Evolutionary conservation across 2,329 filamentous ascomycete species (phyloP), one percentile per base, ranked within the genome.

Genomic region (Ophiostoma ulmi): DNA sequence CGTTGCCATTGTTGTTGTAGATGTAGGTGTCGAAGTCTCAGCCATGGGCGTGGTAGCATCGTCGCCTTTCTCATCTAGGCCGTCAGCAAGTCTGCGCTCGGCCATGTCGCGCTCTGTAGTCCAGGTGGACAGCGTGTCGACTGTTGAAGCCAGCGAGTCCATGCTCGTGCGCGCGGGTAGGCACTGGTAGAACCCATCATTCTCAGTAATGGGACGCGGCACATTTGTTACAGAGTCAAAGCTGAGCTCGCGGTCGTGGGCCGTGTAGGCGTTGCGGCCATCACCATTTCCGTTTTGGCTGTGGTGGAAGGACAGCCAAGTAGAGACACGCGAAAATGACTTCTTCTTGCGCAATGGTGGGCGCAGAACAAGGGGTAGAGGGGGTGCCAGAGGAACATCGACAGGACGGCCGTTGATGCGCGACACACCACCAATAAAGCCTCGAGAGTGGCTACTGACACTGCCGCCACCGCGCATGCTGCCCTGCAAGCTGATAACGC

Each of bases 321-420:
- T 83, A 2, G 87, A 88, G 10, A 89, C 85, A 20, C 83, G 82
- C 11, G 86, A 87, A 76, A 90, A 89, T 0, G 87, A 88, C 76
- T 89, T 90, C 81, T 89, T 90, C 81, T 89, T 89, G 72, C 87
- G 81, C 73, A 89, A 76, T 1, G 86, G 86, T 8, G 86, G 87
- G n/a, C 85, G 84, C 70, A 88, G 81, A 20, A 87, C 83, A 35
- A 88, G 81, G 0, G 87, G 86, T 5, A 88, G 79, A 1, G 87
- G 87, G 0, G 86, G 87, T 2, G 85, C 84, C 0, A 85, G 81
- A 1, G 81, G 79, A 7, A 79, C 77, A 5, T 81, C 79, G 31
- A 81, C 76, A 13, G 77, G 70, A 36, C 73, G 73, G 69, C 74
- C 73, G 72, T 72, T 73, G 71, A 74, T 73, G 71, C 71, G 75